Evolutionary conservation across 495 filamentous ascomycete species (phyloP), one percentile per base, ranked within the genome.

Genomic region (Penicillium bovifimosum): DNA sequence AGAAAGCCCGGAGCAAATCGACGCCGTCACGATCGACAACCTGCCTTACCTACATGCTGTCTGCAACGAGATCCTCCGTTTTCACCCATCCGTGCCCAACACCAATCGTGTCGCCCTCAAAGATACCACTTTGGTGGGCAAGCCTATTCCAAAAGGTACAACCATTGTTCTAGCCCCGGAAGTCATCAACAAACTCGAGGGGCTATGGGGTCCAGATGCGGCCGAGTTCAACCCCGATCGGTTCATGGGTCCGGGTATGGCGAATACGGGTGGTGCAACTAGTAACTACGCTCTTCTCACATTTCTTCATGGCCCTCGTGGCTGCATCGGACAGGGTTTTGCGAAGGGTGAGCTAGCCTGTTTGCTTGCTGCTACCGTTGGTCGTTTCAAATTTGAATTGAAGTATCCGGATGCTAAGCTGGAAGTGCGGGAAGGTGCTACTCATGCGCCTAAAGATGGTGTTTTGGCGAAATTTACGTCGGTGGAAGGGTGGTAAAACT

Each of bases 171-270:
- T 85, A 31, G 45, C 68, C 10, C 74, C 81, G 1, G 70, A 72
- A 46, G 72, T 84, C 18, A 79, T 90, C 46, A 92, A 96, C 66
- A 86, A 86, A 64, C 77, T 78, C 46, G 76, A 72, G 40, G 81
- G 83, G 48, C 83, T 93, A 43, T 96, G 92, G 92, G 91, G 92
- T 17, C 55, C 71, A 0, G 88, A 96, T 53, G 90, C 89, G 7
- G 80, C 86, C 43, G 76, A 82, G 26, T 96, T 95, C 73, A 75
- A 80, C 24, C 91, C 91, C 0, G 88, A 95, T 54, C 76, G 91
- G 11, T 96, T 89, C 85, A 69, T 81, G 71, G 71, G 72, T 18
- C 62, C 68, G n/a, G 75, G 75, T 16, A 39, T 75, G 59, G 68
- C 74, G 8, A 71, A 71, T 67, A 63, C 82, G 65, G 68, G 71